Evolutionary conservation across 1,139 yeast species (phyloP), one percentile per base, ranked within the genome.

Genomic region (Pichia sp.): DNA sequence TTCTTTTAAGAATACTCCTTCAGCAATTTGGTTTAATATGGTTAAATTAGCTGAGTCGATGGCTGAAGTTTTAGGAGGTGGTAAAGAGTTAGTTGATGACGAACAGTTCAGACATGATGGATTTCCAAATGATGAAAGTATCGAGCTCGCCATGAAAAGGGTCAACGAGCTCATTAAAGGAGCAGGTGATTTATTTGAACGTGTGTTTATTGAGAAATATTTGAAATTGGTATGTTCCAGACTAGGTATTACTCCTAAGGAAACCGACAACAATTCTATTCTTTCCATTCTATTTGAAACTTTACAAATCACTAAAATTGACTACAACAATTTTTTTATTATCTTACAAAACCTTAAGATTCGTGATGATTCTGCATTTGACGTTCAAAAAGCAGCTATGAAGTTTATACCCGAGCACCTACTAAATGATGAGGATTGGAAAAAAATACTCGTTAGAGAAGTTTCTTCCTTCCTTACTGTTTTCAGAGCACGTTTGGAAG

Each of bases 1-100:
- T 61, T 78, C 88, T 8, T 90, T 84, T 63, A 73, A 74, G 33
- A 86, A 85, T 57, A 84, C 87, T 11, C 97, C 97, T 0, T 75
- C 83, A 10, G 78, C 92, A 0, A 79, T 92, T 42, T 88, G 96
- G 95, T 92, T 96, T 95, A 92, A 90, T 61, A 68, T 92, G 59
- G 79, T 87, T 1, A 75, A 94, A 51, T 68, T 90, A 28, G 97
- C 95, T 3, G 96, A 92, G 59, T 79, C 84, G 48, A 61, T 90
- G 53, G 92, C 88, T 0, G 90, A 85, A 57, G 69, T 90, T 26
- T 67, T 90, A 29, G 96, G 95, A 4, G 81, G 83, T 3, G 87
- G 83, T 1, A 64, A 71, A 7, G 67, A 66, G 16, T 55, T 74
- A 16, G 59, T 80, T 3, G 71, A 75, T 35, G 71, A 73, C 42